These are phyloP conservation scores for Metschnikowia reukaufii DNA, from an alignment of 805 yeast genomes.

Conservation along the genomic window DNA sequence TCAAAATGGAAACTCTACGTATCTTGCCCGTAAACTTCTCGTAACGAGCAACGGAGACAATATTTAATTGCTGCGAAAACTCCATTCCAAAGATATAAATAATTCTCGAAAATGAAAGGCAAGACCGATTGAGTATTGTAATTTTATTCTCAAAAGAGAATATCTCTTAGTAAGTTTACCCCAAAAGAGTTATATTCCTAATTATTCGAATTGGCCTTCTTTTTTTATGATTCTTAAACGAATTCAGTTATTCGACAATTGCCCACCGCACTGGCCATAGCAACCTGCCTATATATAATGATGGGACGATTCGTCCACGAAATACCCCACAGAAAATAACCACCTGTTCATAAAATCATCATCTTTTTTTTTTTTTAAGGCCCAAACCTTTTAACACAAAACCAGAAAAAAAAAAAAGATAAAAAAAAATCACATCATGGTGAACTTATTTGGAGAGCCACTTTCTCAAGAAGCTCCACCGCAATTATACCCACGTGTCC, in stretches of 20 bases:
- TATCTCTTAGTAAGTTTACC: too few species aligned
- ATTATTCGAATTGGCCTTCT: too few species aligned
- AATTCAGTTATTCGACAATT: neutral
- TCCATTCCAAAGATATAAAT: too few species aligned
- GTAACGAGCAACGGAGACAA: too few species aligned
- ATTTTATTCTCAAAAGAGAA: too few species aligned
- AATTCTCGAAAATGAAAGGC: too few species aligned
- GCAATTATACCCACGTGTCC: constrained; percentile 33
- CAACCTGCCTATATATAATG: neutral
- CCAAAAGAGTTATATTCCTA: too few species aligned
- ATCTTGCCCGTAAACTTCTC: too few species aligned
- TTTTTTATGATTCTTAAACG: neutral
- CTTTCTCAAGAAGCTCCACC: constrained; percentile 48
- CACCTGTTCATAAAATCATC: neutral
- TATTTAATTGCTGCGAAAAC: too few species aligned
- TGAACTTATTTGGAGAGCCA: constrained; percentile 38
- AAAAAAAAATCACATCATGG: constrained; percentile 1
- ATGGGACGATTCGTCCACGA: neutral
- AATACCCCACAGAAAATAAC: neutral
- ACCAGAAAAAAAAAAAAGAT: neutral
- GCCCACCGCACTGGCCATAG: neutral
- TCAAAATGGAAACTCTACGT: too few species aligned
- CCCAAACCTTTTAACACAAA: neutral
- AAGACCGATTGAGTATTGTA: too few species aligned
- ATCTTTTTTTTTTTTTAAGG: too few species aligned